Conservation (phyloP, 2,329 filamentous ascomycete species). For the Claviceps sorghi region DNA sequence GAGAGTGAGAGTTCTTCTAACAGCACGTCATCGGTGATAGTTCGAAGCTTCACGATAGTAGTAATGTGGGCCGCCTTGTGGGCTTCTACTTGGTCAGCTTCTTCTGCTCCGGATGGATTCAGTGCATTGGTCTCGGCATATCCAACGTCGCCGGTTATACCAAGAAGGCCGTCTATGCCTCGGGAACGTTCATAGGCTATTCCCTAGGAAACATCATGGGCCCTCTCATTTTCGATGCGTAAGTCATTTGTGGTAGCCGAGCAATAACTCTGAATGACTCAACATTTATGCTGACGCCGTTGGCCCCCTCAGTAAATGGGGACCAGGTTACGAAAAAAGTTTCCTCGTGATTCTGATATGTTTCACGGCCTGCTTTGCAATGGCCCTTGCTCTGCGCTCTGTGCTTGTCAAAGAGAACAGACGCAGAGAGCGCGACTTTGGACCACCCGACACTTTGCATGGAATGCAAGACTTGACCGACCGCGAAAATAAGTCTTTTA, state of each 20-base stretch:
- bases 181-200: constrained; percentile 18
- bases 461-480: constrained; percentile 27
- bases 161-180: constrained; percentile 13
- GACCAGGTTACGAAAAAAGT: constrained; percentile 16
- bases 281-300: not conserved
- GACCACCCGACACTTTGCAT: constrained; percentile 17
- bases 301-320: constrained; percentile 10
- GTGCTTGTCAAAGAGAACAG: constrained; percentile 16
- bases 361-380: constrained; percentile 16
- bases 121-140: constrained; percentile 17
- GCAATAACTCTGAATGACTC: not conserved
- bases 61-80: constrained; percentile 12
- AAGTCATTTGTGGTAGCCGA: not conserved
- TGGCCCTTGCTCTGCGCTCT: constrained; percentile 17
- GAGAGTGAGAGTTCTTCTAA: not conserved
- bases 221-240: constrained; percentile 19
- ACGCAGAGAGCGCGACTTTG: constrained; percentile 15
- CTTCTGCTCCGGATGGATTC: constrained; percentile 17
- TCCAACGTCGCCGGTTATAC: constrained; percentile 20
- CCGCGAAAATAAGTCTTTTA: constrained; percentile 10
- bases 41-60: constrained; percentile 13
- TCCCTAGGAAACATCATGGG: constrained; percentile 21
- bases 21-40: not conserved
- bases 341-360: constrained; percentile 19
- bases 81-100: constrained; percentile 18